These are phyloP conservation scores for Cryptococcus maquisensis DNA, from an alignment of 1,284 basidiomycete genomes.

Conservation along the genomic window DNA sequence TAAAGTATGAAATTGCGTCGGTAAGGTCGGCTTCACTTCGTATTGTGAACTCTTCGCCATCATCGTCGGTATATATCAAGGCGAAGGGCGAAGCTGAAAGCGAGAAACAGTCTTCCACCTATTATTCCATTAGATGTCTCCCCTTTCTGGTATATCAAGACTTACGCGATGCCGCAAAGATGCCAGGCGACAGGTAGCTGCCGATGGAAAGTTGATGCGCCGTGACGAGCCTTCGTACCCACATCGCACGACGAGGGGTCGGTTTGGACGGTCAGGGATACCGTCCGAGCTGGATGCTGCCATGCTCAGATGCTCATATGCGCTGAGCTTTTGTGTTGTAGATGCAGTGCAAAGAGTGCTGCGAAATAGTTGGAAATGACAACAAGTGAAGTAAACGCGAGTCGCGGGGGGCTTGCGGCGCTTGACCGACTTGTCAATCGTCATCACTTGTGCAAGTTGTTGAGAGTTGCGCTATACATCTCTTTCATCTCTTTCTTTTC, in stretches of 20 bases:
- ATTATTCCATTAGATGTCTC: background rate
- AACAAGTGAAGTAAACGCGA: too few species aligned
- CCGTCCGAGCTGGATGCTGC: background rate
- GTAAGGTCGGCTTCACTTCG: conserved; percentile 67
- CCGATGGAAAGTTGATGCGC: conserved; percentile 69
- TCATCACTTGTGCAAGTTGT: too few species aligned
- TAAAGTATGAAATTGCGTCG: conserved; percentile 80
- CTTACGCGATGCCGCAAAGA: conserved; percentile 64
- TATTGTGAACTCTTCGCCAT: conserved; percentile 67
- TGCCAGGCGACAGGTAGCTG: conserved; percentile 68
- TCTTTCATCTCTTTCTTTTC: too few species aligned
- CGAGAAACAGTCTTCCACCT: conserved; percentile 79
- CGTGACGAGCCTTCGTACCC: conserved; percentile 68
- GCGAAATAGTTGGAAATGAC: too few species aligned
- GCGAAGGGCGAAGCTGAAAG: conserved; percentile 64
- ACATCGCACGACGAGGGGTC: conserved; percentile 70
- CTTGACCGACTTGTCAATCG: background rate
- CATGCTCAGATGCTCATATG: too few species aligned
- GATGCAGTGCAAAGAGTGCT: too few species aligned
- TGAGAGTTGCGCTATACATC: too few species aligned
- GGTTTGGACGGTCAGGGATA: conserved; percentile 54
- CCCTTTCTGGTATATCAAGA: conserved; percentile 2
- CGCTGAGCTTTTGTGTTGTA: too few species aligned
- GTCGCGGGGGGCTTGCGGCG: background rate
- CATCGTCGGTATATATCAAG: conserved; percentile 80